Conservation (phyloP, 2,329 filamentous ascomycete genomes). For the Amauroascus verrucosus region DNA sequence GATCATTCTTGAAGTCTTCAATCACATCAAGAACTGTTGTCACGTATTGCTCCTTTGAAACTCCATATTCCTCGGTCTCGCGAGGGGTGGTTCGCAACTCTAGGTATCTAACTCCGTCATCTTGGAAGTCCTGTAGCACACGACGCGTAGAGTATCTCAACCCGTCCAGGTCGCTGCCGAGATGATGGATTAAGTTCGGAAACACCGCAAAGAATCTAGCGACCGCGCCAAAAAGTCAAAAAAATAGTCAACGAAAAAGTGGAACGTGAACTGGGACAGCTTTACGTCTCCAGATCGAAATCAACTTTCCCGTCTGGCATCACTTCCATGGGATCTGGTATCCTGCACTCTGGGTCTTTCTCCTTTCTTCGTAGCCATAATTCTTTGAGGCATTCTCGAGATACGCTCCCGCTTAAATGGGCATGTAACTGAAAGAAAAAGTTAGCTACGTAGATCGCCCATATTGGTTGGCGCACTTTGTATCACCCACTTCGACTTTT, state of each 20-base stretch:
- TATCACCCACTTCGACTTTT: constrained; percentile 29
- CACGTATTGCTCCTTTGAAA: constrained; percentile 57
- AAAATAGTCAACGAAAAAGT: too few relatives aligned
- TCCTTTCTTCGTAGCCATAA: constrained; percentile 57
- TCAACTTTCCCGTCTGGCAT: constrained; percentile 64
- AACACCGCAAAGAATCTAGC: constrained; percentile 69
- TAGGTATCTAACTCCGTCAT: constrained; percentile 64
- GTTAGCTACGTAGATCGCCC: too few relatives aligned
- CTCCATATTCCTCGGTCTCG: constrained; percentile 42
- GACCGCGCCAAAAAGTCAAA: too few relatives aligned
- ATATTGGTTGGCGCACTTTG: too few relatives aligned
- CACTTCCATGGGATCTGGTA: constrained; percentile 58
- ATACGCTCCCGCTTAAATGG: constrained; percentile 70
- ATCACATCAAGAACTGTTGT: constrained; percentile 57
- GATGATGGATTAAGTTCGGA: constrained; percentile 66
- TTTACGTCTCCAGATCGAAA: constrained; percentile 58
- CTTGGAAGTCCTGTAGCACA: constrained; percentile 56
- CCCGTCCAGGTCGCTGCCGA: constrained; percentile 54
- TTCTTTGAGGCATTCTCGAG: constrained; percentile 59
- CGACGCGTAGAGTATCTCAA: constrained; percentile 53
- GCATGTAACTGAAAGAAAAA: constrained; percentile 55
- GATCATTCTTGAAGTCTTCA: constrained; percentile 37
- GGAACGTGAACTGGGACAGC: background rate
- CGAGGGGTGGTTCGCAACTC: constrained; percentile 74
- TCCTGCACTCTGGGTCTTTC: constrained; percentile 39